Conservation (phyloP, 2,329 filamentous ascomycete species). For the Xylaria sp. region DNA sequence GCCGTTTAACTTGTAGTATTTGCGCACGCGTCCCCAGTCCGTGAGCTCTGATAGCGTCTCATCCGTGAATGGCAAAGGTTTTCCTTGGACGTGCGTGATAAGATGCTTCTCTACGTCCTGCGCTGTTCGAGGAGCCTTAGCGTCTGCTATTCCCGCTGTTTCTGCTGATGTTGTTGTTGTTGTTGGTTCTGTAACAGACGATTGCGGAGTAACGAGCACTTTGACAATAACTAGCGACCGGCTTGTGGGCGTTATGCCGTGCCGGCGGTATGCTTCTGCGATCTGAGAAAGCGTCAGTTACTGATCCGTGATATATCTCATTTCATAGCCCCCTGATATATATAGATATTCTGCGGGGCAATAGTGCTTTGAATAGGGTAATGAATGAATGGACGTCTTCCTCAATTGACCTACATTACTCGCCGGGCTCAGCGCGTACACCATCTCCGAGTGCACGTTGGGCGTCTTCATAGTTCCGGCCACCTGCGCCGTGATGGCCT, state of each 20-base stretch:
- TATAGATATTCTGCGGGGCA: no score
- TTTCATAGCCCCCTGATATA: background rate
- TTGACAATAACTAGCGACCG: slow-evolving; percentile 84
- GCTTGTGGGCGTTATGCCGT: slow-evolving; percentile 80
- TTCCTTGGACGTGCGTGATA: slow-evolving; percentile 69
- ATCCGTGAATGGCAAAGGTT: slow-evolving; percentile 69
- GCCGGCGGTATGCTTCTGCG: slow-evolving; percentile 87
- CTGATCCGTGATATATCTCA: background rate
- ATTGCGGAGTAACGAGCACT: slow-evolving; percentile 64
- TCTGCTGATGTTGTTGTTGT: no score
- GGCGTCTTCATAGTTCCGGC: slow-evolving; percentile 76
- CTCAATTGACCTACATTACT: slow-evolving; percentile 72
- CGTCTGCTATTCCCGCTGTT: background rate
- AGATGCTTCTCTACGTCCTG: slow-evolving; percentile 70
- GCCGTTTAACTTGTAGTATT: slow-evolving; percentile 85
- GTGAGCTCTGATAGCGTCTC: slow-evolving; percentile 67
- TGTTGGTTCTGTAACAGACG: background rate
- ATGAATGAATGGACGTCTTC: background rate
- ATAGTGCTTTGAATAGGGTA: background rate
- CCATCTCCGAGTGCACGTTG: slow-evolving; percentile 90
- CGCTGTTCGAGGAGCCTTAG: slow-evolving; percentile 43
- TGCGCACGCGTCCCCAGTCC: slow-evolving; percentile 77
- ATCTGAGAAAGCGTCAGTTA: slow-evolving; percentile 67
- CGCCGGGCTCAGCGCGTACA: slow-evolving; percentile 81
- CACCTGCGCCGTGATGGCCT: slow-evolving; percentile 75